A percentile compares a stretch with the other conserved stretches of the same genome.
phyloP scores from a whole-genome alignment of 768 basidiomycete genomes.

The Psilocybe sp. region DNA sequence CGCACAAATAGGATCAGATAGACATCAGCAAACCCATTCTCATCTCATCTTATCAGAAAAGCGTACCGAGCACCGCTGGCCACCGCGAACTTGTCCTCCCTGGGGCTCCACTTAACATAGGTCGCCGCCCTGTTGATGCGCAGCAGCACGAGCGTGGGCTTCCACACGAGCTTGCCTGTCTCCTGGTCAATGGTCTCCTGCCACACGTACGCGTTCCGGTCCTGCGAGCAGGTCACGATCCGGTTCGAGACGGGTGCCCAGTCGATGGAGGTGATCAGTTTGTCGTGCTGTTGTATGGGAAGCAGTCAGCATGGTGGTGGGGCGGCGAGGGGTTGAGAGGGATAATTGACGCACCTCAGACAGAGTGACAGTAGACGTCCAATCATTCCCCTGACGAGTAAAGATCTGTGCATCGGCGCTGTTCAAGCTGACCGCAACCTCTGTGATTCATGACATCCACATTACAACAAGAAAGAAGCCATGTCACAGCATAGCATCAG shows the following conservation, averaged over 20 bases:
- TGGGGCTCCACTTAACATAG: slow-evolving; percentile 92
- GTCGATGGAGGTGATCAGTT: slow-evolving; percentile 95
- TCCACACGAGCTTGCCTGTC: slow-evolving; percentile 78
- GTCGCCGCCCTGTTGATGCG: slow-evolving; percentile 97
- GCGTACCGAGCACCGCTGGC: slow-evolving; percentile 88
- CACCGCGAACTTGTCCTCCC: slow-evolving; percentile 98
- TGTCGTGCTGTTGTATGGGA: slow-evolving; percentile 75
- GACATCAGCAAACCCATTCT: background rate
- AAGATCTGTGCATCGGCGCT: slow-evolving; percentile 86
- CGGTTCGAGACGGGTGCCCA: slow-evolving; percentile 97
- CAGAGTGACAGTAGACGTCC: slow-evolving; percentile 72
- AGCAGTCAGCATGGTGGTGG: background rate
- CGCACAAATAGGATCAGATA: background rate
- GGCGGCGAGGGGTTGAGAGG: background rate
- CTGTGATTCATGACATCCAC: slow-evolving; percentile 53
- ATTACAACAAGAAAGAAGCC: background rate
- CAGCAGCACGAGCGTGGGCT: slow-evolving; percentile 93
- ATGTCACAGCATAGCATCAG: background rate
- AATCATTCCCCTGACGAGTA: slow-evolving; percentile 60
- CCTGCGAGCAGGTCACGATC: slow-evolving; percentile 98
- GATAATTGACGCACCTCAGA: slow-evolving; percentile 61
- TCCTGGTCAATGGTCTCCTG: slow-evolving; percentile 71
- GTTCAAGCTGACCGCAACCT: slow-evolving; percentile 89
- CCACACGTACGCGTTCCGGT: slow-evolving; percentile 99
- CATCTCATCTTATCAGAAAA: slow-evolving; percentile 3